These are phyloP conservation scores for Alternaria sp. DNA, from an alignment of 2,329 filamentous ascomycete species.

Conservation along the genomic window DNA sequence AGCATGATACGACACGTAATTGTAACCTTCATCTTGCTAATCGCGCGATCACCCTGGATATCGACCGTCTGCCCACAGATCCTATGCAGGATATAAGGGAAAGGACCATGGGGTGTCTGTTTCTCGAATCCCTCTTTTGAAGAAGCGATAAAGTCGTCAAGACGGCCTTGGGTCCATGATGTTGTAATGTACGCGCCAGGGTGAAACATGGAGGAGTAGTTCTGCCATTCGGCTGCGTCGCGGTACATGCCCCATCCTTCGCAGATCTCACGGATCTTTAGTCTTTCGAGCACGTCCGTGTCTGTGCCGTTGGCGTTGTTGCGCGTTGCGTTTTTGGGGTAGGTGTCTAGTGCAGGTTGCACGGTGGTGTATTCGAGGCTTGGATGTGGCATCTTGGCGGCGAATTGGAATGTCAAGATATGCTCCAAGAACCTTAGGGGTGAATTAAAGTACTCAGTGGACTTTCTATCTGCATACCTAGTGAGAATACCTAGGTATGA, in stretches of 20 bases:
- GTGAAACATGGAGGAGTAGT: constrained; percentile 2
- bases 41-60: background rate
- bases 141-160: background rate
- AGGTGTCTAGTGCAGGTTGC: background rate
- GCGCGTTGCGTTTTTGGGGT: background rate
- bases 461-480: background rate
- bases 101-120: background rate
- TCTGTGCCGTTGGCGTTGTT: background rate
- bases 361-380: constrained; percentile 2
- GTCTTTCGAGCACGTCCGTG: background rate
- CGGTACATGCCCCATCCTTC: constrained; percentile 1
- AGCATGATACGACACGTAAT: background rate
- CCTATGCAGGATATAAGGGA: background rate
- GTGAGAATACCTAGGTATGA: fast-evolving
- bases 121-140: background rate
- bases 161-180: background rate
- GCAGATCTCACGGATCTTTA: background rate
- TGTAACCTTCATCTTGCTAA: background rate
- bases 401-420: fast-evolving
- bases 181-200: background rate
- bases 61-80: background rate
- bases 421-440: background rate
- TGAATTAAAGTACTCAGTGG: too few relatives aligned
- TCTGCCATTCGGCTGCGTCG: background rate
- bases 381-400: background rate